Conservation (phyloP, 2,329 filamentous ascomycete species). For the Aspergillus pseudoviridinutans region DNA sequence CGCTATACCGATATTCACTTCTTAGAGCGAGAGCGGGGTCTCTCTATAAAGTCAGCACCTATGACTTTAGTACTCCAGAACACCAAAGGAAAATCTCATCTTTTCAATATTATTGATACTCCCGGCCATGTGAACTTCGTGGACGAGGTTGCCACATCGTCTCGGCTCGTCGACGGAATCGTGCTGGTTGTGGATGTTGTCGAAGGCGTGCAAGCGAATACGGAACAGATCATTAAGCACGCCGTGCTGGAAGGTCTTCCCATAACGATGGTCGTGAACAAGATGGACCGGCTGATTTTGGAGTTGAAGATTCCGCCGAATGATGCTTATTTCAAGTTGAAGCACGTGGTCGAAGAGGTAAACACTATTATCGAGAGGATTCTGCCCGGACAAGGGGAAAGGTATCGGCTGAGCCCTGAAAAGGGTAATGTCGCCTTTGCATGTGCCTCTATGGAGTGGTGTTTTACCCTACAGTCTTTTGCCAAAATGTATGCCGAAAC, state of each 20-base stretch:
- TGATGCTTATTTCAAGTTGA: conserved; percentile 98
- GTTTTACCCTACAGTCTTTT: conserved; percentile 90
- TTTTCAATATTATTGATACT: conserved; percentile 92
- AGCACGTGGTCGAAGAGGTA: conserved; percentile 97
- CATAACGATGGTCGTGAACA: conserved; percentile 88
- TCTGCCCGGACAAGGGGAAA: conserved; percentile 74
- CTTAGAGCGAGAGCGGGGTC: conserved; percentile 79
- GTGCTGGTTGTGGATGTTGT: conserved; percentile 94
- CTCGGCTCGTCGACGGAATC: conserved; percentile 85
- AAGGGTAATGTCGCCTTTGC: conserved; percentile 98
- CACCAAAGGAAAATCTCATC: conserved; percentile 88
- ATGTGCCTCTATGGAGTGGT: conserved; percentile 91
- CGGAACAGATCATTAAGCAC: conserved; percentile 95
- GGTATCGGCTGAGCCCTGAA: conserved; percentile 81
- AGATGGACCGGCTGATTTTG: conserved; percentile 91
- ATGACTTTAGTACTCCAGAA: conserved; percentile 90
- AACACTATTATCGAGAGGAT: conserved; percentile 92
- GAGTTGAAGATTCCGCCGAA: conserved; percentile 91
- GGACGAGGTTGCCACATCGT: conserved; percentile 86
- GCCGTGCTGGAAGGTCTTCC: conserved; percentile 86
- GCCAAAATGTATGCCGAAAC: conserved; percentile 93
- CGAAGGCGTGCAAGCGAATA: conserved; percentile 97
- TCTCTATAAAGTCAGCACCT: conserved; percentile 88
- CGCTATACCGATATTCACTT: conserved; percentile 92
- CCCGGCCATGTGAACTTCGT: conserved; percentile 98